These are phyloP conservation scores for Boletus vermiculosoides DNA, from an alignment of 768 basidiomycete species.

Conservation along the genomic window DNA sequence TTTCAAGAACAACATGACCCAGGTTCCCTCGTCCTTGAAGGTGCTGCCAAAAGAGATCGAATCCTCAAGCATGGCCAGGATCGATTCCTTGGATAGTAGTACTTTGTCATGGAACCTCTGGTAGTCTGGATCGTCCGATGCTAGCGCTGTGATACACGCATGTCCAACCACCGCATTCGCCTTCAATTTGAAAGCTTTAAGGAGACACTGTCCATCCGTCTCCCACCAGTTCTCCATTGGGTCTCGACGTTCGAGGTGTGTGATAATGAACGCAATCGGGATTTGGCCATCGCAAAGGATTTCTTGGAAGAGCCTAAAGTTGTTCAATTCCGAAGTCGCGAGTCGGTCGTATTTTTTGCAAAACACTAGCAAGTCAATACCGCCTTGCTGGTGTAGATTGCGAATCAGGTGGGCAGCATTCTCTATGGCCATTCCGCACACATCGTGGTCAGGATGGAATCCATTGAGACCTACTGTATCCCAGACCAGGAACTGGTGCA, in stretches of 20 bases:
- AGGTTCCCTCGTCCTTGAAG: slow-evolving; percentile 14
- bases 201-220: slow-evolving; percentile 16
- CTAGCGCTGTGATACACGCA: slow-evolving; percentile 30
- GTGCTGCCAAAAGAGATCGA: slow-evolving; percentile 18
- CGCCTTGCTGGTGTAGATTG: slow-evolving; percentile 27
- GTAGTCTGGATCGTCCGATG: background rate
- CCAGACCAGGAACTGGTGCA: slow-evolving; percentile 27
- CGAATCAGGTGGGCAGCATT: slow-evolving; percentile 31
- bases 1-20: slow-evolving; percentile 27
- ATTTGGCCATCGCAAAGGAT: slow-evolving; percentile 39
- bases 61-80: slow-evolving; percentile 23
- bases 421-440: slow-evolving; percentile 18
- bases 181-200: slow-evolving; percentile 9
- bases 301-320: slow-evolving; percentile 37
- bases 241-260: slow-evolving; percentile 34
- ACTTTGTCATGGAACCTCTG: slow-evolving; percentile 5
- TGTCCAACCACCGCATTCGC: slow-evolving; percentile 21
- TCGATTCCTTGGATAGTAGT: slow-evolving; percentile 12
- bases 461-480: slow-evolving; percentile 35
- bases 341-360: slow-evolving; percentile 34
- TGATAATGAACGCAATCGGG: slow-evolving; percentile 40
- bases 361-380: slow-evolving; percentile 40
- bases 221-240: slow-evolving; percentile 36
- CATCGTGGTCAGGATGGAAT: slow-evolving; percentile 2
- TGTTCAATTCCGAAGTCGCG: slow-evolving; percentile 25